Conservation (phyloP, 176 grass and related monocot genomes). For the Oryza officinalis region DNA sequence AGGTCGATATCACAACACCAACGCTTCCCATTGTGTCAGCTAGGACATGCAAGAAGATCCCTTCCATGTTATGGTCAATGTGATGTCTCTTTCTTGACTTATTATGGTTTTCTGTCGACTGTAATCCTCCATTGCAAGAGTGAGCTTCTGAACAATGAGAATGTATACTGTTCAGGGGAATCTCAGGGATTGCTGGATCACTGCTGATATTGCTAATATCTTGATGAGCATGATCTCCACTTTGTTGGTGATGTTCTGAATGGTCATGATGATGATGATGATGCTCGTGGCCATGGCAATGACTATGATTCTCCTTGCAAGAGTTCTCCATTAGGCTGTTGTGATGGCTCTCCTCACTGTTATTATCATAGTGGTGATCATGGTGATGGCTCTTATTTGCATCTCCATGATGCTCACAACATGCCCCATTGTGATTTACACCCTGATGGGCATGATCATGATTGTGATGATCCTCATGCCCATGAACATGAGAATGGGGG, state of each 20-base stretch:
- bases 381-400: conserved; percentile 34
- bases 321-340: conserved; percentile 20
- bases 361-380: neutral
- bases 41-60: conserved; percentile 98
- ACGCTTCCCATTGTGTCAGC: conserved; percentile 97
- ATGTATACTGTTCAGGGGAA: conserved; percentile 31
- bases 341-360: conserved; percentile 4
- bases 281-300: conserved; percentile 58
- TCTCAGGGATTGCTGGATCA: conserved; percentile 40
- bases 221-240: conserved; percentile 46
- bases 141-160: conserved; percentile 41
- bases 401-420: conserved; percentile 47
- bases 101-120: conserved; percentile 24
- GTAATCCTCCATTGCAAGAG: conserved; percentile 30
- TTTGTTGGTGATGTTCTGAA: conserved; percentile 44
- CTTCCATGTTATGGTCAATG: conserved; percentile 96
- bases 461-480: conserved; percentile 41
- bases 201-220: conserved; percentile 9
- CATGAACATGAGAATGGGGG: conserved; percentile 26
- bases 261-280: conserved; percentile 50
- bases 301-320: conserved; percentile 34
- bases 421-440: conserved; percentile 35
- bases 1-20: conserved; percentile 87
- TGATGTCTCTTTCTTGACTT: conserved; percentile 53
- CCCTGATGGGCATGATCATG: conserved; percentile 34